phyloP scores from a whole-genome alignment of 2,329 filamentous ascomycete genomes.

The Penicillium oxalicum region DNA sequence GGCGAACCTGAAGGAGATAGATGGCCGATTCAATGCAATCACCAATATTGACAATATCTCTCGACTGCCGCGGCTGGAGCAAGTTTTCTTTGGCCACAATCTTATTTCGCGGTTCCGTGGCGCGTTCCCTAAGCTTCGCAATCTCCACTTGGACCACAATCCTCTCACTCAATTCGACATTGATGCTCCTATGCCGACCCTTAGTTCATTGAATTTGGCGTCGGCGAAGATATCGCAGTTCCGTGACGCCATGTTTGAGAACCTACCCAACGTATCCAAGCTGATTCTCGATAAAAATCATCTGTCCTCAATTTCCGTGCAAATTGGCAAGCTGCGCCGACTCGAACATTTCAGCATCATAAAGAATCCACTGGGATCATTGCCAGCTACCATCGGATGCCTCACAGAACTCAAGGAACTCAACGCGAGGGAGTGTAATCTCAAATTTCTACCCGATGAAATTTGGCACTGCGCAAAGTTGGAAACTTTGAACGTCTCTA shows the following conservation, averaged over 20 bases:
- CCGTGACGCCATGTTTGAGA: slow-evolving; percentile 77
- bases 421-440: slow-evolving; percentile 88
- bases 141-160: slow-evolving; percentile 86
- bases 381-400: slow-evolving; percentile 84
- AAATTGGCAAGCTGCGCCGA: slow-evolving; percentile 75
- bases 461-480: slow-evolving; percentile 93
- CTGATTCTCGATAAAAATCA: slow-evolving; percentile 92
- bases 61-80: slow-evolving; percentile 77
- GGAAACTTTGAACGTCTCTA: slow-evolving; percentile 89
- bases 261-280: slow-evolving; percentile 79
- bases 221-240: slow-evolving; percentile 87
- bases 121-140: slow-evolving; percentile 76
- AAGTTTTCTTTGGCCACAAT: slow-evolving; percentile 87
- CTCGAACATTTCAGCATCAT: slow-evolving; percentile 92
- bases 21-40: slow-evolving; percentile 89
- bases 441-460: slow-evolving; percentile 80
- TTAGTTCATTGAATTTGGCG: slow-evolving; percentile 82
- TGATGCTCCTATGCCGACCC: slow-evolving; percentile 65
- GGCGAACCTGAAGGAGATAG: slow-evolving; percentile 74
- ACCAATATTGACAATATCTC: slow-evolving; percentile 83
- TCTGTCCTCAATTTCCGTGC: slow-evolving; percentile 79
- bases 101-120: slow-evolving; percentile 83
- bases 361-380: slow-evolving; percentile 76
- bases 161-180: slow-evolving; percentile 92
- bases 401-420: slow-evolving; percentile 77